Base-by-base conservation (phyloP, 2,329 filamentous ascomycete species). In the Colletotrichum navitas region DNA sequence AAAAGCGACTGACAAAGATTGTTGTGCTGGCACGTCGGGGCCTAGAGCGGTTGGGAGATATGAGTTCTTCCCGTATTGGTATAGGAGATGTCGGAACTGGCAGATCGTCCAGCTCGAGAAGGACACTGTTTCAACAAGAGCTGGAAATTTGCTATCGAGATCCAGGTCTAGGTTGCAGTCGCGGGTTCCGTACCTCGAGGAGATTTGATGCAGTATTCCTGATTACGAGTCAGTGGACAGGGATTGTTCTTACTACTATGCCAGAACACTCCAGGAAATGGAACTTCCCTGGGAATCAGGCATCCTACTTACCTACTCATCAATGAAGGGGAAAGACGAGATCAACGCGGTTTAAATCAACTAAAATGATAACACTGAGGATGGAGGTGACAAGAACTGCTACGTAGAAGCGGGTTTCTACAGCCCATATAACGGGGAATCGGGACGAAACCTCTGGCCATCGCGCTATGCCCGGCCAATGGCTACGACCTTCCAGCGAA, bases 381-480 rank as follows among this genome's bases (percentile, higher is more conserved):
- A 39, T 41, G 52, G 39, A 56, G 21, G 34, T 12, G 26, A 32
- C 8, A 16, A 49, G 24, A 16, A n/a, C n/a, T n/a, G n/a, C n/a
- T n/a, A n/a, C n/a, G n/a, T n/a, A n/a, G 36, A 21, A 55, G 54
- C 43, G 65, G 60, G 39, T 39, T 51, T 41, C 21, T 34, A 32
- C 45, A 58, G 32, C n/a, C 62, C 59, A 63, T 69, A 64, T 69
- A 72, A 45, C 32, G 26, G 36, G 12, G 26, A 41, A 32, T 68
- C 51, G 51, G 63, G 59, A 55, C n/a, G 52, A 64, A 62, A 64
- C 59, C 65, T 54, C 59, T 32, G 59, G 45, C 36, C 39, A 54
- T 60, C 69, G 32, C 54, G 54, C 36, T 29, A 52, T 59, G 26
- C 39, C 47, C n/a, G 32, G 39, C 69, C 65, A 71, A 71, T 68